These are phyloP conservation scores for Coelastrella sp. DNA, from an alignment of 139 green algal species.

Conservation along the genomic window DNA sequence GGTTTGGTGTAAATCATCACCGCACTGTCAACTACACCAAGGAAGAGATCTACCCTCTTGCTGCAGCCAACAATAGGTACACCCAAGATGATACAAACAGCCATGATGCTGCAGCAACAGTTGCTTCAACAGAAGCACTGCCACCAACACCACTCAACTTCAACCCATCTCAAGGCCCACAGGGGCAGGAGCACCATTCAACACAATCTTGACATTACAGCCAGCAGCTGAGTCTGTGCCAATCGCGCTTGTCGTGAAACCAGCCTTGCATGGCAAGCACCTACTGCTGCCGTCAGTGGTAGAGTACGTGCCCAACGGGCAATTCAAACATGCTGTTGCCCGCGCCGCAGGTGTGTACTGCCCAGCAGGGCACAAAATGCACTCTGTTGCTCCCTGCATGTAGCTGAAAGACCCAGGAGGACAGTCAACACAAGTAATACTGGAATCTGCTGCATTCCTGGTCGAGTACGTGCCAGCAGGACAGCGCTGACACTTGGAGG, in stretches of 20 bases:
- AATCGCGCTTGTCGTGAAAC: constrained; percentile 26
- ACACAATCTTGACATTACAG: constrained; percentile 31
- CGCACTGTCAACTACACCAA: no score
- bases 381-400: constrained; percentile 35
- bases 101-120: not conserved
- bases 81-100: not conserved
- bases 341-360: not conserved
- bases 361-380: constrained; percentile 33
- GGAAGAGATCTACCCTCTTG: no score
- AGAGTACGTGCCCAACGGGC: constrained; percentile 43
- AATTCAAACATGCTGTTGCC: constrained; percentile 5
- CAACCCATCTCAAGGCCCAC: not conserved
- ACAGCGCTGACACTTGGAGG: constrained; percentile 25
- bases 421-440: constrained; percentile 45
- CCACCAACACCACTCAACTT: not conserved
- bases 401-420: constrained; percentile 44
- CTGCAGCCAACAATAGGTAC: no score
- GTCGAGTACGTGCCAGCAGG: constrained; percentile 45
- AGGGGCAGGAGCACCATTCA: constrained; percentile 23
- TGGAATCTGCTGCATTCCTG: constrained; percentile 11
- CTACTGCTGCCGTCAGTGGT: constrained; percentile 21
- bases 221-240: constrained; percentile 19
- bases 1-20: no score
- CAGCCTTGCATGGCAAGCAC: constrained; percentile 43
- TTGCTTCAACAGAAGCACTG: not conserved